These are phyloP conservation scores for Perkinsus chesapeaki DNA, from an alignment of 169 alveolate species.

Conservation along the genomic window DNA sequence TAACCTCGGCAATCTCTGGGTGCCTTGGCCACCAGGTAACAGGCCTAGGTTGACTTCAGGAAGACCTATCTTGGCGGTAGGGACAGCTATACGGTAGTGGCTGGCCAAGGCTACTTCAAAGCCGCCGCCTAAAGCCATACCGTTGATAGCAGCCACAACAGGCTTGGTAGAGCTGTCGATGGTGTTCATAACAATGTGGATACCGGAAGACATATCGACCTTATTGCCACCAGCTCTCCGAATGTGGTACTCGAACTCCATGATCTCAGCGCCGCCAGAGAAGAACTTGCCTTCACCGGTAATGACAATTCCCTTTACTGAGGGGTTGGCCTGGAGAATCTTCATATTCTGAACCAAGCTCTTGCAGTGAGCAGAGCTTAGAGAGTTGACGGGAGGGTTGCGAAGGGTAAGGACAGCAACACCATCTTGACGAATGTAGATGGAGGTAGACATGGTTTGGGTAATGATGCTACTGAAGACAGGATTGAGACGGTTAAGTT, in stretches of 20 bases:
- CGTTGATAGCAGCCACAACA: constrained; percentile 31
- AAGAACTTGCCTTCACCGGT: constrained; percentile 12
- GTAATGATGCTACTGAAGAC: not conserved
- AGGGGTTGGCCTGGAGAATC: not conserved
- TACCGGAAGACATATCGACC: not conserved
- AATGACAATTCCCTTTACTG: constrained; percentile 10
- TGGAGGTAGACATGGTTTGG: not conserved
- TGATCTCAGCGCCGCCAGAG: constrained; percentile 10
- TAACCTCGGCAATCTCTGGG: constrained; percentile 34
- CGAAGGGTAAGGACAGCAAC: constrained; percentile 10
- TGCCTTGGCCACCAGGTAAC: constrained; percentile 36
- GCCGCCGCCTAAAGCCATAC: constrained; percentile 37
- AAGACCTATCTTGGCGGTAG: constrained; percentile 18
- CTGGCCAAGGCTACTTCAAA: constrained; percentile 27
- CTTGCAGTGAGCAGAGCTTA: constrained; percentile 3
- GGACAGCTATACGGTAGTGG: constrained; percentile 32
- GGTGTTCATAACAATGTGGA: not conserved
- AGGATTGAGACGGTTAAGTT: not conserved
- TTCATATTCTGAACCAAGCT: constrained; percentile 1
- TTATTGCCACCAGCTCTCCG: not conserved
- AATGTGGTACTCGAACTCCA: constrained; percentile 10
- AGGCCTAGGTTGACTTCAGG: constrained; percentile 34
- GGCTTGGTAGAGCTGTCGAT: constrained; percentile 28
- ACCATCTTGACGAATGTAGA: constrained; percentile 11
- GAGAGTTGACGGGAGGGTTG: constrained; percentile 15